Percentiles rank a stretch among this genome's conserved stretches.
These are phyloP conservation scores for Cenchrus americanus DNA, from an alignment of 176 grass and related monocot species.

Conservation along the genomic window DNA sequence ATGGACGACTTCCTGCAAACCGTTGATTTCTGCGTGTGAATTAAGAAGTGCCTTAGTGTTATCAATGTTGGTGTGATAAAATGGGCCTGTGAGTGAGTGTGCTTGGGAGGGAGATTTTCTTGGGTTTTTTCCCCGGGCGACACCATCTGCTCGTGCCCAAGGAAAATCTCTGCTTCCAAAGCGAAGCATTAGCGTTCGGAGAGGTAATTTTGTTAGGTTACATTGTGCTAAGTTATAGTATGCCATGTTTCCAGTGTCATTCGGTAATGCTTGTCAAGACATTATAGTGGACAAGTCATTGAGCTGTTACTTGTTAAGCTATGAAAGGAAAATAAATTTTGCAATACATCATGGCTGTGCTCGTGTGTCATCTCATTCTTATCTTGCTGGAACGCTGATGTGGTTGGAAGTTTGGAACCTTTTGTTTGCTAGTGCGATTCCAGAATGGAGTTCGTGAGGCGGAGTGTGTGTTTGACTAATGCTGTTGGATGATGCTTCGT, in stretches of 20 bases:
- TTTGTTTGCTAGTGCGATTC: background rate
- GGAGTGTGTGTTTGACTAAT: background rate
- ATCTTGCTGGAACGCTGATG: background rate
- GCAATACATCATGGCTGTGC: background rate
- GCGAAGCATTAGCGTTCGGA: constrained; percentile 30
- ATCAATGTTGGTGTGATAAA: constrained; percentile 34
- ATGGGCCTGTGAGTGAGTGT: constrained; percentile 20
- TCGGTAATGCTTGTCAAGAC: constrained; percentile 40
- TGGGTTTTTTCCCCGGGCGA: constrained; percentile 71
- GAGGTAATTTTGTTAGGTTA: constrained; percentile 61
- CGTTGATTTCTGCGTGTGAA: constrained; percentile 58
- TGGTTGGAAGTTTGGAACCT: background rate
- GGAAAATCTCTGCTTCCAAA: background rate
- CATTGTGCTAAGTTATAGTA: constrained; percentile 46
- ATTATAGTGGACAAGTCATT: constrained; percentile 43
- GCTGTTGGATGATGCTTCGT: background rate
- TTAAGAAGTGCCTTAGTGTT: constrained; percentile 12
- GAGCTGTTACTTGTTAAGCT: constrained; percentile 32
- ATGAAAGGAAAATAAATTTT: constrained; percentile 42
- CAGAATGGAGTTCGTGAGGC: background rate
- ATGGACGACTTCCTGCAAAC: constrained; percentile 50
- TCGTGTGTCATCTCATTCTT: background rate
- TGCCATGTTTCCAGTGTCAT: constrained; percentile 8
- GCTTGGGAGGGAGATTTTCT: constrained; percentile 26
- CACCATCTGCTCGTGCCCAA: constrained; percentile 41